Base-by-base conservation (phyloP, 768 basidiomycete species). In the Termitomyces sp. region DNA sequence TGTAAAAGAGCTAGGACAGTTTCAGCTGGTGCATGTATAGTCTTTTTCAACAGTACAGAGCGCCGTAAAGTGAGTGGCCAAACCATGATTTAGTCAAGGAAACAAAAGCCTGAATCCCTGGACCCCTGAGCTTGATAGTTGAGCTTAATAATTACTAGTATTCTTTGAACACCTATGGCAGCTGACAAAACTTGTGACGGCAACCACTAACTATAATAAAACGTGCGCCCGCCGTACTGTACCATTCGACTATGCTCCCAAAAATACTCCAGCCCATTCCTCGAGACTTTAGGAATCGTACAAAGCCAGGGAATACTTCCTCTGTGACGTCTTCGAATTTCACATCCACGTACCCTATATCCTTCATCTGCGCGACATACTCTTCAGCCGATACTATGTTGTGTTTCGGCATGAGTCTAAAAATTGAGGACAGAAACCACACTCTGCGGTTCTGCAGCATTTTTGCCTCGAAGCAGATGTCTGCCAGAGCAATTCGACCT, bases 221-320 rank as follows among this genome's bases (percentile, higher is more conserved):
- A 16, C 77, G 72, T 42, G 77, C 72, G 5, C 80, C 80, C 12
- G 69, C 64, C 13, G 55, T 53, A 12, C 63, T 63, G 58, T 78
- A 78, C 66, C 69, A 68, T 13, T 70, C 65, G 5, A 83, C 59
- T 14, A 76, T 44, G 20, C 18, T 55, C n/a, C 67, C 76, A 61
- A 84, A 79, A 14, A 76, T 9, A 61, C 66, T 68, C 79, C 83
- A 84, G 0, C 68, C 66, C 31, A 66, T 47, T 20, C 81, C 80
- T 47, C 73, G 69, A 16, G 58, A 62, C 55, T 72, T 71, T 53
- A 88, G 63, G 63, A 86, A 88, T 14, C 42, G 32, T 4, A 74
- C 65, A 65, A 88, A 85, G 1, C 77, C 75, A 31, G 84, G 83
- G 64, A 86, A 85, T 24, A 87, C 86, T 39, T 81, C 71, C 20